Base-by-base conservation (phyloP, 148 eudicot genomes). In the Heliosperma pusillum region DNA sequence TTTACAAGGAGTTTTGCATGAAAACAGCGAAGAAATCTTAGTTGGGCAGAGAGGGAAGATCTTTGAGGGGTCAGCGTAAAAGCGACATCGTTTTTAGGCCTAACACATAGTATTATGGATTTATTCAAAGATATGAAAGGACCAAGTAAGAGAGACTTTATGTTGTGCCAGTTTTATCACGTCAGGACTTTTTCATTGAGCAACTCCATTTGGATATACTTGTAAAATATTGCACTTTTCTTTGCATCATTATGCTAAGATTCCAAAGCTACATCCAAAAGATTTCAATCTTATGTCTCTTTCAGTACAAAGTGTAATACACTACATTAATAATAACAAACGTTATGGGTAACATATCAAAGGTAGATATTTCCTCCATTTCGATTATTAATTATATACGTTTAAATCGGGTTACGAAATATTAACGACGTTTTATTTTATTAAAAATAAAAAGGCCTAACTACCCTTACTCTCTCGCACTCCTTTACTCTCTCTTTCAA, bases 41-140 rank as follows among this genome's bases (percentile, higher is more conserved):
- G 76, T 72, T 76, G 79, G 83, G 65, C 76, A 80, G 68, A 76
- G 77, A 69, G 67, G 20, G 44, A 52, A 80, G 76, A 80, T 80
- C 79, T 80, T 71, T 6, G 67, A 24, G 57, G 74, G 72, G 58
- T 45, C 56, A 64, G 27, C 42, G 16, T 42, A 57, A 81, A 76
- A 77, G 57, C 20, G 80, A 81, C 80, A 73, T 27, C 21, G 26
- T 5, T 71, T 21, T 10, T 61, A 50, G 68, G 53, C 63, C 73
- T 74, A 74, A 76, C 72, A 9, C 42, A 36, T 33, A 59, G 36
- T 40, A 6, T 70, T 26, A 52, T 22, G 52, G 68, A 15, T 66
- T 65, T 52, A 77, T 84, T 84, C 87, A 82, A 82, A 86, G 87
- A 84, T 84, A 20, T 76, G 45, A 45, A 82, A 75, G 76, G 86